These are phyloP conservation scores for Linum trigynum DNA, from an alignment of 345 rosid species.

Conservation along the genomic window DNA sequence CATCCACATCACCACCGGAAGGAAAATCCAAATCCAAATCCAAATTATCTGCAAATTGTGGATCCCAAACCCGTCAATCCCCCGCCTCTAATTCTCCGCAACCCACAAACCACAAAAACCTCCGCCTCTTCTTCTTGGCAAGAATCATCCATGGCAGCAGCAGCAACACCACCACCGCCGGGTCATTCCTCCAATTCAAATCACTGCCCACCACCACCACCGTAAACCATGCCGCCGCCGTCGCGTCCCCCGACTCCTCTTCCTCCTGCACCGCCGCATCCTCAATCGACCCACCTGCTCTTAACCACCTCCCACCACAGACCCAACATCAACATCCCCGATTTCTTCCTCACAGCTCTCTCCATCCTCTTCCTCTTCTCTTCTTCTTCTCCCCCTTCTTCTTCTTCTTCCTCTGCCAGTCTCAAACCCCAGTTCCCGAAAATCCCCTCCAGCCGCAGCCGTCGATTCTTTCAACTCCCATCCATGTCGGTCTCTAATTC, in stretches of 20 bases:
- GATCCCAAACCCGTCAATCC: too few species aligned
- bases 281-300: too few species aligned
- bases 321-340: background rate
- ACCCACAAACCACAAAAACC: too few species aligned
- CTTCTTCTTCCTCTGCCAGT: conserved; percentile 3
- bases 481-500: conserved; percentile 35
- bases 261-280: too few species aligned
- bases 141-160: too few species aligned
- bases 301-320: background rate
- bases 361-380: conserved; percentile 1
- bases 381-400: conserved; percentile 41
- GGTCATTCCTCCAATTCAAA: too few species aligned
- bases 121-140: too few species aligned
- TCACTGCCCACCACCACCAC: too few species aligned
- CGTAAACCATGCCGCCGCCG: background rate
- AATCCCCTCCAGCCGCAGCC: conserved; percentile 55
- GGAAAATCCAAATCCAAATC: too few species aligned
- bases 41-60: too few species aligned
- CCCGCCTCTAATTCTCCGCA: too few species aligned
- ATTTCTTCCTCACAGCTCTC: conserved; percentile 10
- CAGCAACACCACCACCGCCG: too few species aligned
- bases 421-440: conserved; percentile 6
- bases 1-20: background rate
- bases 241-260: background rate
- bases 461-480: conserved; percentile 38